A percentile compares a stretch with the other conserved stretches of the same genome.
Conservation (phyloP, 768 basidiomycete genomes). For the Tricholoma flavovirens region DNA sequence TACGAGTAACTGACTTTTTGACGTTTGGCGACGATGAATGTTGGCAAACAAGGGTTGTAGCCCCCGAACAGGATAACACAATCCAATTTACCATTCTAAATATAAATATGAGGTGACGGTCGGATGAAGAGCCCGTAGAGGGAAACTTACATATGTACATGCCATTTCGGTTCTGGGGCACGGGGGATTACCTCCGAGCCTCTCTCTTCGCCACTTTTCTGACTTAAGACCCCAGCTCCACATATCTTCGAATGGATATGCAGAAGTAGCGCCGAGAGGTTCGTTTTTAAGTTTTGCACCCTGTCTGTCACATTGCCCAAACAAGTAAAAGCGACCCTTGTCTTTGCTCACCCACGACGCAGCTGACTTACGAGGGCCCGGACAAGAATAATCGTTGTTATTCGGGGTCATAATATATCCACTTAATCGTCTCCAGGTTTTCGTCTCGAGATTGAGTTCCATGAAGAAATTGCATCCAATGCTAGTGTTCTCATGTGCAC, state of each 20-base stretch:
- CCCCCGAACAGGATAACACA: conserved; percentile 35
- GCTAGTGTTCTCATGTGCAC: conserved; percentile 19
- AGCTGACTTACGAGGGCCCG: conserved; percentile 29
- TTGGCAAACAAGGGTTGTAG: conserved; percentile 27
- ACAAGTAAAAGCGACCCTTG: conserved; percentile 26
- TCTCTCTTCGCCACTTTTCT: conserved; percentile 25
- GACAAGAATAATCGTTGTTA: conserved; percentile 17
- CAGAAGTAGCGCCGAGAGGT: conserved; percentile 14
- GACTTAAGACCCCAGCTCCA: conserved; percentile 28
- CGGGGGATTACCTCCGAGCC: conserved; percentile 25
- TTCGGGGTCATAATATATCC: conserved; percentile 16
- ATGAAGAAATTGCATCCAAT: conserved; percentile 35
- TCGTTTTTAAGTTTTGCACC: conserved; percentile 20
- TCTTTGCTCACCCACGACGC: conserved; percentile 29
- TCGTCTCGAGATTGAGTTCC: conserved; percentile 29
- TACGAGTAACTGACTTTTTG: conserved; percentile 28
- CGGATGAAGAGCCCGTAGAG: neutral
- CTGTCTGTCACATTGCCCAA: conserved; percentile 29
- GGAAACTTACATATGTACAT: conserved; percentile 21
- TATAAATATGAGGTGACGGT: neutral
- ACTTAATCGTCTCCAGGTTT: conserved; percentile 15
- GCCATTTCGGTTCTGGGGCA: conserved; percentile 27
- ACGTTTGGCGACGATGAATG: conserved; percentile 11
- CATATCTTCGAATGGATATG: conserved; percentile 20
- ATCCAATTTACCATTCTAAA: conserved; percentile 29